Conservation (phyloP, 805 yeast species). For the Ogataea pignaliae region DNA sequence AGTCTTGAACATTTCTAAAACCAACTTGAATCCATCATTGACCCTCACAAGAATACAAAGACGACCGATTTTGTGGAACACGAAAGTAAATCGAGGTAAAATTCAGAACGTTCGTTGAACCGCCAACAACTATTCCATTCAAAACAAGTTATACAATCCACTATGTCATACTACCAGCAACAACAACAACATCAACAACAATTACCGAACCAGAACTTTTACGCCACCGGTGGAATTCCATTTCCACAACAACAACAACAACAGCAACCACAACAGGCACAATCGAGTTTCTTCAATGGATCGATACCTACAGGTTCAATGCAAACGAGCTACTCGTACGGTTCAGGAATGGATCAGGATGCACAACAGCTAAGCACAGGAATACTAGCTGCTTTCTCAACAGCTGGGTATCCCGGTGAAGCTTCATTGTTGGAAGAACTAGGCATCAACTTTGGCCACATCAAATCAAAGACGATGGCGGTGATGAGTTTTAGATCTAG, state of each 20-base stretch:
- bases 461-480: conserved; percentile 75
- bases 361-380: conserved; percentile 60
- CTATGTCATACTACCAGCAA: conserved; percentile 35
- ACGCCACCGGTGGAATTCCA: neutral
- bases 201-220: conserved; percentile 12
- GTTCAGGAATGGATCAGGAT: conserved; percentile 23
- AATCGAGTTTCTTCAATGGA: conserved; percentile 11
- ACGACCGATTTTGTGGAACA: no score
- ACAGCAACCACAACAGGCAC: conserved; percentile 3
- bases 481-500: conserved; percentile 69
- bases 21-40: no score
- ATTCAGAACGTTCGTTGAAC: no score
- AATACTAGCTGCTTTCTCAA: conserved; percentile 84
- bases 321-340: conserved; percentile 20
- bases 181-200: conserved; percentile 18
- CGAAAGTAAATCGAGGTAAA: no score
- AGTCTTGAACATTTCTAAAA: no score
- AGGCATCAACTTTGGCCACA: conserved; percentile 89
- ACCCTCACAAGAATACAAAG: no score
- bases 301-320: conserved; percentile 26
- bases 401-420: conserved; percentile 93
- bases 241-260: conserved; percentile 2
- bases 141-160: neutral
- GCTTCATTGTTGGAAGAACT: conserved; percentile 88
- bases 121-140: neutral